These are phyloP conservation scores for Verticillium nubilum DNA, from an alignment of 2,329 filamentous ascomycete species.

Conservation along the genomic window DNA sequence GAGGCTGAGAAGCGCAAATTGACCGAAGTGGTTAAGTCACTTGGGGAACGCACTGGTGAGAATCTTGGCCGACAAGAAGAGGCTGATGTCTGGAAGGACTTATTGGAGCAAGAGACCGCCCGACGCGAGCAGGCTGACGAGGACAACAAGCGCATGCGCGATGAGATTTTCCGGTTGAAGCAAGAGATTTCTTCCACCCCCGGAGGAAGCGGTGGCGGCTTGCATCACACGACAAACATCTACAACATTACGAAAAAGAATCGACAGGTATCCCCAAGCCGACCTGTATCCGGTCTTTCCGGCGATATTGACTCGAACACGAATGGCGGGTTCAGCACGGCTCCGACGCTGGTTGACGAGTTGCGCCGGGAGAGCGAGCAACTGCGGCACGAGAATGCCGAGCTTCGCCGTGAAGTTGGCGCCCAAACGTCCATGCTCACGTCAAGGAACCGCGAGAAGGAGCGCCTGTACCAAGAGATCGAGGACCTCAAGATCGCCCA, in stretches of 20 bases:
- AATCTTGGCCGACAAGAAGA: slow-evolving; percentile 52
- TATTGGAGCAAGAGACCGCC: slow-evolving; percentile 86
- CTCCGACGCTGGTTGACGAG: slow-evolving; percentile 72
- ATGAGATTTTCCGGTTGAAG: slow-evolving; percentile 73
- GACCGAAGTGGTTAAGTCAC: slow-evolving; percentile 66
- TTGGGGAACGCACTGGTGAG: slow-evolving; percentile 45
- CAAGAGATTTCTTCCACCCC: slow-evolving; percentile 40
- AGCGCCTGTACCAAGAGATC: slow-evolving; percentile 92
- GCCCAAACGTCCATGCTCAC: slow-evolving; percentile 98
- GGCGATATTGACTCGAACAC: slow-evolving; percentile 45
- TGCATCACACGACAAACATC: slow-evolving; percentile 60
- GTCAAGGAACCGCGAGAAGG: slow-evolving; percentile 90
- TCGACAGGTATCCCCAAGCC: slow-evolving; percentile 40
- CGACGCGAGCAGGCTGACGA: slow-evolving; percentile 87
- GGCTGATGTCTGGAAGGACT: slow-evolving; percentile 88
- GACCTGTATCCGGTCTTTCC: slow-evolving; percentile 44
- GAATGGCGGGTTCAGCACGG: slow-evolving; percentile 48
- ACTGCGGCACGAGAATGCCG: slow-evolving; percentile 85
- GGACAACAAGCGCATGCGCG: slow-evolving; percentile 75
- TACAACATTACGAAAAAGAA: slow-evolving; percentile 58
- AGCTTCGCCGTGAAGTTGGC: slow-evolving; percentile 84
- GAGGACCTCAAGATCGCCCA: slow-evolving; percentile 91
- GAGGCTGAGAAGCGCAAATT: slow-evolving; percentile 84
- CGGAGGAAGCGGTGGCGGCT: slow-evolving; percentile 14
- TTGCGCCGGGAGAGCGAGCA: slow-evolving; percentile 64